These are phyloP conservation scores for Paecilomyces formosus DNA, from an alignment of 2,329 filamentous ascomycete genomes.

Conservation along the genomic window DNA sequence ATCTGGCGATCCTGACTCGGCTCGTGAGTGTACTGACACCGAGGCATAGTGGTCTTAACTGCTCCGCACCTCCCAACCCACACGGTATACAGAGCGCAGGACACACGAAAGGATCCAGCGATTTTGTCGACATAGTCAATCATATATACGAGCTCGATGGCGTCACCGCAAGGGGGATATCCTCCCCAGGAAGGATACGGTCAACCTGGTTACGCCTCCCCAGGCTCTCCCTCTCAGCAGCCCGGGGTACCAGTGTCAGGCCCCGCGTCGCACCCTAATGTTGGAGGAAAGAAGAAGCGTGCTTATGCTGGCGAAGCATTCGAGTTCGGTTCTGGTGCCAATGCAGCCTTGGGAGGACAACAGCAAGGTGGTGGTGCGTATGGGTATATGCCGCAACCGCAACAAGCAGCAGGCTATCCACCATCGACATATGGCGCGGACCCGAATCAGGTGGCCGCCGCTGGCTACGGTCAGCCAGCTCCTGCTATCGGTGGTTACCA, in stretches of 20 bases:
- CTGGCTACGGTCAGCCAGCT: constrained; percentile 17
- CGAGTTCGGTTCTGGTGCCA: constrained; percentile 82
- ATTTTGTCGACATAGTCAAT: neutral
- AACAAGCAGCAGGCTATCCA: constrained; percentile 36
- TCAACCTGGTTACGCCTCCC: constrained; percentile 33
- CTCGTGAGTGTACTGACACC: constrained; percentile 12
- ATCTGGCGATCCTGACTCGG: neutral
- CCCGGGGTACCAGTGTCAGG: constrained; percentile 21
- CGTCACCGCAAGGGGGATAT: constrained; percentile 46
- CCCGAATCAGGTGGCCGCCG: constrained; percentile 28
- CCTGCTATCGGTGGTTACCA: constrained; percentile 55
- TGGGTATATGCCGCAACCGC: constrained; percentile 51
- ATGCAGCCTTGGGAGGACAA: constrained; percentile 53
- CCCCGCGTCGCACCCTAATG: constrained; percentile 22
- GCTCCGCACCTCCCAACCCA: constrained; percentile 5
- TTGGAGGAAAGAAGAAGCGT: constrained; percentile 65
- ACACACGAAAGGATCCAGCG: neutral
- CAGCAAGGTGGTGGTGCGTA: constrained; percentile 52
- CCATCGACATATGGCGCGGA: constrained; percentile 38
- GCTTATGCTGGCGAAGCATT: constrained; percentile 92
- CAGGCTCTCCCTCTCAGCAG: constrained; percentile 28
- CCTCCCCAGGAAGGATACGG: constrained; percentile 44
- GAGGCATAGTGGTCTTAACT: constrained; percentile 15
- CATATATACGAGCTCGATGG: constrained; percentile 28
- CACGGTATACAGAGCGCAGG: neutral